Conservation (phyloP, 2,329 filamentous ascomycete genomes). For the Onygenales sp. region DNA sequence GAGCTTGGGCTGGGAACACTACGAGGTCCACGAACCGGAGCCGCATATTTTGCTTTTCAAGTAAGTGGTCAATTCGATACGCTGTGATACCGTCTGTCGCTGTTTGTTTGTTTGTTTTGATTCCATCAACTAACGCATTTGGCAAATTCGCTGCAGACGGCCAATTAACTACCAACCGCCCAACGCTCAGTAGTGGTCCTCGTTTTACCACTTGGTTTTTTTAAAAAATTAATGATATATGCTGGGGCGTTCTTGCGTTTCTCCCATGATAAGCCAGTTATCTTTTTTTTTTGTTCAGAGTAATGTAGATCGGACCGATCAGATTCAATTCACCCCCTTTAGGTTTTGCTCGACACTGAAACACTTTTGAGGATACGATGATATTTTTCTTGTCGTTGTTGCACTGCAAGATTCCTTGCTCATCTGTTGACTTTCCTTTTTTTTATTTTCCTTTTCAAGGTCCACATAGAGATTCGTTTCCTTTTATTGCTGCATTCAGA, state of each 20-base stretch:
- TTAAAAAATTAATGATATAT: constrained; percentile 5
- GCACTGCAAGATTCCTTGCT: not conserved
- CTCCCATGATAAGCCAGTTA: not conserved
- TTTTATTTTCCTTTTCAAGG: not conserved
- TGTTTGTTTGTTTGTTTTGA: not conserved
- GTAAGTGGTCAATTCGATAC: constrained; percentile 26
- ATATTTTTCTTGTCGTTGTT: too few relatives aligned
- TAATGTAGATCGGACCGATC: too few relatives aligned
- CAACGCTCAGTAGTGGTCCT: not conserved
- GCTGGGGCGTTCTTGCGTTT: constrained; percentile 3
- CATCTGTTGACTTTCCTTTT: not conserved
- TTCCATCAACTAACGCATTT: constrained; percentile 14
- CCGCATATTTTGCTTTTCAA: constrained; percentile 98
- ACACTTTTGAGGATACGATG: too few relatives aligned
- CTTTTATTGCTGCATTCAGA: not conserved
- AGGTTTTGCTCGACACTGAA: too few relatives aligned
- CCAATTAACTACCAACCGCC: constrained; percentile 78
- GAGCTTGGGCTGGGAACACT: constrained; percentile 98
- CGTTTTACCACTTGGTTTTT: constrained; percentile 6
- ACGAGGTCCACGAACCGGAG: constrained; percentile 97
- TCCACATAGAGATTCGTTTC: too few relatives aligned
- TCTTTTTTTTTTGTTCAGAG: not conserved
- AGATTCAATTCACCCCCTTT: too few relatives aligned
- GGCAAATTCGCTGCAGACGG: constrained; percentile 44
- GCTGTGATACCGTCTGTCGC: constrained; percentile 13